Percentiles rank a stretch among this genome's conserved stretches.
phyloP scores from a whole-genome alignment of 2,329 filamentous ascomycete genomes.

The Huntiella omanensis region DNA sequence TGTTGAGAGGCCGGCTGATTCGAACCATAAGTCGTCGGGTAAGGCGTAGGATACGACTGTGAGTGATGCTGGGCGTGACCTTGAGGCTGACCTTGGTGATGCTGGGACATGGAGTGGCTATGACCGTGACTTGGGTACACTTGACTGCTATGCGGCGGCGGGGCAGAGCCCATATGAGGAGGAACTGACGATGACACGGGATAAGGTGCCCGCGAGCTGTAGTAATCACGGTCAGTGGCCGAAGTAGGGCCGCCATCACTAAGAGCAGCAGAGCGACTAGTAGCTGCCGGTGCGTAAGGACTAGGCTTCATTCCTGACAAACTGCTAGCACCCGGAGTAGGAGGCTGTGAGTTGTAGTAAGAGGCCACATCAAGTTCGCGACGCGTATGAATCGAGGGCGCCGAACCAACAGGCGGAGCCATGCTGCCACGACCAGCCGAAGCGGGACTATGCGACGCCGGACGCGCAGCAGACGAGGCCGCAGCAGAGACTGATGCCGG shows the following conservation, averaged over 20 bases:
- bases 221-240: conserved; percentile 28
- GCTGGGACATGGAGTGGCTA: conserved; percentile 14
- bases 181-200: conserved; percentile 17
- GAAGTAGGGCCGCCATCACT: conserved; percentile 18
- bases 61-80: conserved; percentile 8
- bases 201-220: conserved; percentile 20
- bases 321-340: conserved; percentile 20
- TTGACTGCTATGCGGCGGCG: conserved; percentile 18
- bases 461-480: conserved; percentile 21
- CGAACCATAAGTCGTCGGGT: conserved; percentile 1
- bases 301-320: conserved; percentile 35
- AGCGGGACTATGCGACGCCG: conserved; percentile 25
- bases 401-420: conserved; percentile 20
- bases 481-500: conserved; percentile 33
- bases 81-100: conserved; percentile 2
- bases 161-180: conserved; percentile 14
- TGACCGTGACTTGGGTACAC: conserved; percentile 10
- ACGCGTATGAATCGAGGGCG: conserved; percentile 20
- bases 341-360: conserved; percentile 26
- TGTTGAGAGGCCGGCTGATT: conserved; percentile 13
- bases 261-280: conserved; percentile 26
- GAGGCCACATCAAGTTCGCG: conserved; percentile 27
- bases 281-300: conserved; percentile 28
- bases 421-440: conserved; percentile 23
- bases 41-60: conserved; percentile 13